Evolutionary conservation across 768 basidiomycete species (phyloP), one percentile per base, ranked within the genome.

Genomic region (Tulasnella sp.): DNA sequence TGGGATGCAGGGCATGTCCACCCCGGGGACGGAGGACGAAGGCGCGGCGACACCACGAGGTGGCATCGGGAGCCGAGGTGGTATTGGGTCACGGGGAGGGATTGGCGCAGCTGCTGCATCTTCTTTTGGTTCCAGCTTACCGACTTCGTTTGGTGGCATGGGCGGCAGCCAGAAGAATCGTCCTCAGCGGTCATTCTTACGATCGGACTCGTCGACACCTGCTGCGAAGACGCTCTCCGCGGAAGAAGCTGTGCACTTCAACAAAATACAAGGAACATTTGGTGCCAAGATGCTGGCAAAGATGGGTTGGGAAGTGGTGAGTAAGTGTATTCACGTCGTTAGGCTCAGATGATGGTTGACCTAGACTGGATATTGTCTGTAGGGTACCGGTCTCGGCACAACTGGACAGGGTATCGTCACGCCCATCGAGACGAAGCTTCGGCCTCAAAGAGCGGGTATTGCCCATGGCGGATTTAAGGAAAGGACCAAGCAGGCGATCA

Each of bases 241-340:
- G 0, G 83, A 88, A 24, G 97, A 99, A 82, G 87, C 88, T 79
- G 87, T 88, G n/a, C 97, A 98, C 84, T 97, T 99, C 85, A 88
- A 86, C 81, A 94, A 93, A 82, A 88, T 99, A 18, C 87, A 89
- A 58, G 89, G 90, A 21, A 88, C 93, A 0, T 92, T 95, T 80
- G 97, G 96, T 82, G 94, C 97, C 27, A 92, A 92, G 79, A 91
- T 99, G 90, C 90, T 99, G 34, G 90, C 90, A 40, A 99, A 97
- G 87, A 96, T 97, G 93, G 98, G 98, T 10, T 99, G 98, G 97
- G 88, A 92, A 83, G 87, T 92, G 0, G 97, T 88, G 40, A 46
- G 82, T 81, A 39, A 46, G 14, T 36, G 24, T n/a, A 4, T 36
- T 42, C 48, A 34, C 27, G 36, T 56, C 19, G 27, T 18, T 44